Base-by-base conservation (phyloP, 139 green algal genomes). In the Coelastrella sp. region DNA sequence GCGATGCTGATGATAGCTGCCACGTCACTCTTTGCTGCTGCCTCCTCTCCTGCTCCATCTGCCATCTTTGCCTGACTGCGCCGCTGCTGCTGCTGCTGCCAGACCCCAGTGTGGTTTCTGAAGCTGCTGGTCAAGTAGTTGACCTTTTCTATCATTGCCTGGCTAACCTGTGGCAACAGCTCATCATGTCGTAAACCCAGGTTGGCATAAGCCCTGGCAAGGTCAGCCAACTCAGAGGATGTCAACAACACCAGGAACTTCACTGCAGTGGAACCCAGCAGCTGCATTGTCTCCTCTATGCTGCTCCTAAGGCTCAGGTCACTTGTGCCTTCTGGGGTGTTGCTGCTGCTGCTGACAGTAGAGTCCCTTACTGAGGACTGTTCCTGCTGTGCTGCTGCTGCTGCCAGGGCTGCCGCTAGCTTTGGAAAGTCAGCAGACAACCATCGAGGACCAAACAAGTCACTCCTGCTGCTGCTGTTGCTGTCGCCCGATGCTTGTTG, bases 401-500 rank as follows among this genome's bases (percentile, higher is more conserved):
- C 78, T 27, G 78, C 78, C n/a, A 84, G 78, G 9, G 78, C 78
- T 70, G 78, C n/a, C 14, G 78, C 56, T 7, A 84, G 56, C 56
- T 84, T 84, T 22, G 78, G 78, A 25, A 68, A 84, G 78, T 61
- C 58, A 24, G 59, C 56, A 63, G 78, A 84, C 78, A 84, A 49
- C 78, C 78, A 84, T 0, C 22, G 56, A 15, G 78, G 78, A 9
- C 27, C 68, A 76, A 76, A 76, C 6, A 70, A 0, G 15, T 17
- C 63, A 70, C 15, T 25, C 27, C 27, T 63, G 78, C 78, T 84
- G 78, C 78, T 84, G 78, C 8, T 84, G 78, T 61, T 84, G 56
- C 7, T 35, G 56, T 0, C 35, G 78, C 49, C 10, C 20, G 76
- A 19, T 63, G 7, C 76, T 76, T 17, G 12, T 6, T 4, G 15